phyloP scores from a whole-genome alignment of 2,329 filamentous ascomycete species.

The Dothiorella sarmentorum region DNA sequence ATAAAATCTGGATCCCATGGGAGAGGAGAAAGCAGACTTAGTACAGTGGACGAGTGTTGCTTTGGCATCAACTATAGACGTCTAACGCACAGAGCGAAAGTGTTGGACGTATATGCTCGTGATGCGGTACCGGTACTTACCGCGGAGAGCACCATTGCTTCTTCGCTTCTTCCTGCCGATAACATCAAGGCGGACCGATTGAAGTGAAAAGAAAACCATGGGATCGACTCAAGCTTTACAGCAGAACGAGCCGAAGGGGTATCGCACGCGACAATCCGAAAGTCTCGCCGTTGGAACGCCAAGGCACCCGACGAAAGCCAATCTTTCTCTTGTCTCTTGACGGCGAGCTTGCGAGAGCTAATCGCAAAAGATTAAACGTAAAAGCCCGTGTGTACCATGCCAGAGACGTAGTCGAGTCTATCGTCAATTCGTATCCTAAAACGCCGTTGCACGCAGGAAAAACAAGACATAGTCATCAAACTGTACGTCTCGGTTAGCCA shows the following conservation, averaged over 20 bases:
- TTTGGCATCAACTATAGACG: conserved; percentile 25
- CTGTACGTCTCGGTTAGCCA: neutral
- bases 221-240: neutral
- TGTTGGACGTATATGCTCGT: conserved; percentile 24
- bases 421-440: neutral
- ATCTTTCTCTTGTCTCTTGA: neutral
- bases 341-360: neutral
- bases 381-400: neutral
- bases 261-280: neutral
- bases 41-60: conserved; percentile 19
- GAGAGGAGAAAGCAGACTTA: conserved; percentile 17
- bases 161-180: neutral
- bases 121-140: conserved; percentile 12
- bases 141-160: neutral
- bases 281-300: neutral
- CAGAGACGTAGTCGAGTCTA: neutral
- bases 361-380: too few relatives aligned
- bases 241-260: neutral
- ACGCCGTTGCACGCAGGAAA: neutral
- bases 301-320: neutral
- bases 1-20: conserved; percentile 19
- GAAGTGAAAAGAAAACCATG: too few relatives aligned
- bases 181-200: neutral
- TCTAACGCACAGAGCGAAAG: conserved; percentile 19
- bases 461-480: conserved; percentile 1